phyloP scores from a whole-genome alignment of 2,329 filamentous ascomycete genomes.

The Hysterium pulicare region DNA sequence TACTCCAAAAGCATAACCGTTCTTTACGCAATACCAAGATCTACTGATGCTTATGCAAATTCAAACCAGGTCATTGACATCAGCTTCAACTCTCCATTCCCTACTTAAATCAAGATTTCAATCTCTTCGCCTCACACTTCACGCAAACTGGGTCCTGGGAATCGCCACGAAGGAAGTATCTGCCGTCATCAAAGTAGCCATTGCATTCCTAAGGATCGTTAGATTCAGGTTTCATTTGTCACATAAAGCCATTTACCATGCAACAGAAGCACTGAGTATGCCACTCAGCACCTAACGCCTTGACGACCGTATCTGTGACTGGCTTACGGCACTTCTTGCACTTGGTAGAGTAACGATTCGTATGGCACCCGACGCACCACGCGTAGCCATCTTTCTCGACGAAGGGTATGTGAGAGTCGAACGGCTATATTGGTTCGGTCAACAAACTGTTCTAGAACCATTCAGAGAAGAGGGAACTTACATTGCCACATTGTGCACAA shows the following conservation, averaged over 20 bases:
- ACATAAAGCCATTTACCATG: conserved; percentile 40
- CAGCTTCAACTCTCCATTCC: too few relatives aligned
- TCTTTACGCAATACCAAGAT: too few relatives aligned
- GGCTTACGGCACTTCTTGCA: conserved; percentile 81
- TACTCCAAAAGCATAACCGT: too few relatives aligned
- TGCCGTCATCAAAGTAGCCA: conserved; percentile 58
- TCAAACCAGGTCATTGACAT: too few relatives aligned
- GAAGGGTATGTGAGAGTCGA: conserved; percentile 67
- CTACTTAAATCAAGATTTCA: conserved; percentile 50
- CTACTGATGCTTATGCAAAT: too few relatives aligned
- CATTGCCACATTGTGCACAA: conserved; percentile 94
- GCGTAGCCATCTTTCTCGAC: conserved; percentile 97
- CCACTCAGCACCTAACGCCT: conserved; percentile 88
- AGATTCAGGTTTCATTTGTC: neutral
- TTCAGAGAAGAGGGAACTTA: conserved; percentile 24
- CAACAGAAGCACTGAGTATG: conserved; percentile 91
- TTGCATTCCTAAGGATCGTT: conserved; percentile 51
- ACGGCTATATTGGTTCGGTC: conserved; percentile 45
- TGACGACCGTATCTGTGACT: conserved; percentile 85
- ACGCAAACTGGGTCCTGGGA: conserved; percentile 60
- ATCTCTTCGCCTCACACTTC: conserved; percentile 57
- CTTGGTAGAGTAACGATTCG: conserved; percentile 83
- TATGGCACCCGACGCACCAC: conserved; percentile 93
- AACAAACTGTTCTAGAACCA: neutral
- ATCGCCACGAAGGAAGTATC: conserved; percentile 61